Base-by-base conservation (phyloP, 83 land plant genomes). In the Thuja plicata region DNA sequence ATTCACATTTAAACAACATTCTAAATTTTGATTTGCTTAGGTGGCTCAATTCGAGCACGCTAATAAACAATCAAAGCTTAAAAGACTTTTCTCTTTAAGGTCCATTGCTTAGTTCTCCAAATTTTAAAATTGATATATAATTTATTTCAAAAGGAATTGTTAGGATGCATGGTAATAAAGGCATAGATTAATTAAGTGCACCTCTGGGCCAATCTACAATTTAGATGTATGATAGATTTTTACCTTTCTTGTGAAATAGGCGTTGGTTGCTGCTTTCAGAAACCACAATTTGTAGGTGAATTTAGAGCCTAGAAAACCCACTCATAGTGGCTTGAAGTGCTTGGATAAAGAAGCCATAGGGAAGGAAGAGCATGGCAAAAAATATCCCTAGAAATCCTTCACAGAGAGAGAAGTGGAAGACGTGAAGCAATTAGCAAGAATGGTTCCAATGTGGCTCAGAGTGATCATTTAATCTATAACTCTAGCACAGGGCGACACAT, bases 361-460 rank as follows among this genome's bases (percentile, higher is more conserved):
- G 37, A 24, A 15, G 15, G 43, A 87, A 24, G 86, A 41, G 62
- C 79, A 37, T 13, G 16, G 24, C 1, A 17, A 0, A 70, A 37
- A 15, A 52, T 66, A 87, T 45, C 85, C 85, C 27, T 89, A 91
- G 92, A 66, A 70, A 6, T 21, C 87, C 17, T 89, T 89, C 81
- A 76, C 89, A 21, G 92, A 60, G 3, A 91, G 86, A 16, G 89
- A 91, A 60, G 92, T 91, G 7, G 92, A 91, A 86, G 92, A 89
- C 66, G 86, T 87, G 80, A 91, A 91, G 60, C 35, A 19, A n/a
- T 3, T 89, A 12, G 8, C 89, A 16, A 74, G 91, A 27, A 52
- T 89, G 62, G 27, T 91, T 4, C 91, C 92, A 8, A 78, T 91
- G 21, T 87, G 91, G 90, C 24, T 80, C 37, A 77, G 57, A n/a